These are phyloP conservation scores for Ogataea populi-albae DNA, from an alignment of 805 yeast genomes.

Conservation along the genomic window DNA sequence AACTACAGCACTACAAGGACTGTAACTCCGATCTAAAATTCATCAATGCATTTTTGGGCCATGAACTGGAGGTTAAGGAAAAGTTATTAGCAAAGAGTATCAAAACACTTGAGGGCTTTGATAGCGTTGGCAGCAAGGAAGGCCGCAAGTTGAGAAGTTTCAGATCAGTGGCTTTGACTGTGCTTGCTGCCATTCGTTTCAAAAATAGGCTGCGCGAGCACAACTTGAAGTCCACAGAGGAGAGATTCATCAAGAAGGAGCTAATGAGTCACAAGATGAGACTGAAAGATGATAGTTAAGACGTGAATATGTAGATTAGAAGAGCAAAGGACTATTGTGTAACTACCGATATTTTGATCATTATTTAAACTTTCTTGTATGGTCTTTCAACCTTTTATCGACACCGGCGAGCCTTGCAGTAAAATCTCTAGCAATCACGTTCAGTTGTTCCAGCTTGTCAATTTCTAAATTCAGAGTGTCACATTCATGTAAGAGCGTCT, in stretches of 20 bases:
- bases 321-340: not conserved
- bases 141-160: conserved; percentile 18
- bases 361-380: conserved; percentile 14
- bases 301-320: conserved; percentile 11
- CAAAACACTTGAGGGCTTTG: conserved; percentile 21
- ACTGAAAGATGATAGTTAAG: no score
- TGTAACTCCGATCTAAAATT: conserved; percentile 35
- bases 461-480: conserved; percentile 29
- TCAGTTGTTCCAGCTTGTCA: conserved; percentile 34
- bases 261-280: not conserved
- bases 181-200: conserved; percentile 38
- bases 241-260: conserved; percentile 16
- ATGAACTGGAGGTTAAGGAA: conserved; percentile 27
- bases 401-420: conserved; percentile 21
- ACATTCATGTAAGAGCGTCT: conserved; percentile 22
- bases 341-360: conserved; percentile 2
- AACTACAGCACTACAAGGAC: conserved; percentile 42
- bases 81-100: conserved; percentile 25
- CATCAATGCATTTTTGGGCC: conserved; percentile 31
- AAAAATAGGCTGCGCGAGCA: conserved; percentile 31
- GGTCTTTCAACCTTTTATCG: conserved; percentile 18
- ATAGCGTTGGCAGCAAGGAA: conserved; percentile 9
- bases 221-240: conserved; percentile 15
- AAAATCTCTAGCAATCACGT: conserved; percentile 31
- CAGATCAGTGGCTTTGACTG: conserved; percentile 32